Conservation (phyloP, 345 rosid species). For the Sonneratia caseolaris region DNA sequence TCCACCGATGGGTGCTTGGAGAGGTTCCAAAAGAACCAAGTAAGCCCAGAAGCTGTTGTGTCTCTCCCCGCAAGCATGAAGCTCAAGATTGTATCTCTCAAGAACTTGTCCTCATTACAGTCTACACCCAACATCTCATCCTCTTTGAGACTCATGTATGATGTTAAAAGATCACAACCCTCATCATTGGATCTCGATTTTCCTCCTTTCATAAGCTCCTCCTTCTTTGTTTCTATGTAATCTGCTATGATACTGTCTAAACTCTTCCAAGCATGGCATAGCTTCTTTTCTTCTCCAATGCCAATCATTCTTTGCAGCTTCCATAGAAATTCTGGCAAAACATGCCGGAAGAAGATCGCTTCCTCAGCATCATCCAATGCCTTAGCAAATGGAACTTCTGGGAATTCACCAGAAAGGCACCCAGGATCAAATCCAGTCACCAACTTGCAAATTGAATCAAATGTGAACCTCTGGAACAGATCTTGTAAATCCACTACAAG, state of each 20-base stretch:
- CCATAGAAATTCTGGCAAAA: slow-evolving; percentile 26
- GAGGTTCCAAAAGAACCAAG: slow-evolving; percentile 46
- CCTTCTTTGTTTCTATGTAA: slow-evolving; percentile 20
- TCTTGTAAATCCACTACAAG: slow-evolving; percentile 33
- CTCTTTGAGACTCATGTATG: slow-evolving; percentile 17
- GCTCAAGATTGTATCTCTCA: slow-evolving; percentile 36
- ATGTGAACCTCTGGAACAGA: slow-evolving; percentile 33
- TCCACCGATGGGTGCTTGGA: slow-evolving; percentile 19
- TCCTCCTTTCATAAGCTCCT: slow-evolving; percentile 5
- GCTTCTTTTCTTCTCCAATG: slow-evolving; percentile 27
- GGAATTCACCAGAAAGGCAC: slow-evolving; percentile 23
- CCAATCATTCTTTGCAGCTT: slow-evolving; percentile 36
- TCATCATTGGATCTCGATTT: neutral
- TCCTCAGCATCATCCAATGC: slow-evolving; percentile 35
- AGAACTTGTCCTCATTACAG: slow-evolving; percentile 23
- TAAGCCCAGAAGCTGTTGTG: slow-evolving; percentile 20
- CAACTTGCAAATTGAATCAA: slow-evolving; percentile 29
- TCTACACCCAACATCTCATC: slow-evolving; percentile 1
- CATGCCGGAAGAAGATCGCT: slow-evolving; percentile 29
- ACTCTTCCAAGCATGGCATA: slow-evolving; percentile 17
- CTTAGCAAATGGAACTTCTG: slow-evolving; percentile 15
- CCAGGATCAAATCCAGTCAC: slow-evolving; percentile 33
- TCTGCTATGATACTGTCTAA: slow-evolving; percentile 14
- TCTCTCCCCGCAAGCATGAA: slow-evolving; percentile 52
- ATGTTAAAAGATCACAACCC: slow-evolving; percentile 25